These are phyloP conservation scores for Cucumis melo DNA, from an alignment of 306 rosid species.

Conservation along the genomic window DNA sequence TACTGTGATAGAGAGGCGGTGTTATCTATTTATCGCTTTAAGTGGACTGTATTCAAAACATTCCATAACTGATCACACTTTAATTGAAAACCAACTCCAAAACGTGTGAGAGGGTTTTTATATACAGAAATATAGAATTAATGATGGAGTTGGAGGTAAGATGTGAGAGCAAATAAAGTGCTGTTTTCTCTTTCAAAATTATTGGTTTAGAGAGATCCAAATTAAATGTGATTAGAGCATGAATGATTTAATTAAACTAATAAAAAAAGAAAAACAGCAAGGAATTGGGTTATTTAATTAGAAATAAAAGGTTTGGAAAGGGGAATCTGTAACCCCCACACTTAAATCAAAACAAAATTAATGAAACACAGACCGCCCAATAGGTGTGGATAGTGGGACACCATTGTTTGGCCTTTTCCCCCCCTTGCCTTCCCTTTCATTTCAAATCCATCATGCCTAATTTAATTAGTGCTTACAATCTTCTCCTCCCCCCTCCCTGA, in stretches of 20 bases:
- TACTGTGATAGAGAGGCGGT: no score
- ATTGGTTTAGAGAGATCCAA: neutral
- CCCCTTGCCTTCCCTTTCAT: neutral
- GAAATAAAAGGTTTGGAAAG: neutral
- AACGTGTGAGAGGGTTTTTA: neutral
- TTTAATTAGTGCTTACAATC: neutral
- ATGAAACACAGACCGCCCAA: neutral
- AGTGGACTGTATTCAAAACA: no score
- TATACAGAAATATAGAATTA: neutral
- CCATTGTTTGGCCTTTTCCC: neutral
- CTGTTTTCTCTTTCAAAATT: neutral
- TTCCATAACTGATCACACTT: no score
- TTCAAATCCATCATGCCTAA: neutral
- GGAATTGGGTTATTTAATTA: neutral
- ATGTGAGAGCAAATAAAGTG: neutral
- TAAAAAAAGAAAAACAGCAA: neutral
- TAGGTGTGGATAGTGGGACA: conserved; percentile 1
- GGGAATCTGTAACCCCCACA: neutral
- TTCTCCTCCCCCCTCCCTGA: neutral
- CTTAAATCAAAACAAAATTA: neutral
- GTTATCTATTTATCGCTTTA: no score
- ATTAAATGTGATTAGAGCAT: neutral
- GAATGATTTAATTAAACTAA: neutral
- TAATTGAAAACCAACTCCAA: neutral
- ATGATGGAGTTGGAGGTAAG: neutral